Evolutionary conservation across 2,329 filamentous ascomycete genomes (phyloP).

Genomic region (Talaromyces amestolkiae): DNA sequence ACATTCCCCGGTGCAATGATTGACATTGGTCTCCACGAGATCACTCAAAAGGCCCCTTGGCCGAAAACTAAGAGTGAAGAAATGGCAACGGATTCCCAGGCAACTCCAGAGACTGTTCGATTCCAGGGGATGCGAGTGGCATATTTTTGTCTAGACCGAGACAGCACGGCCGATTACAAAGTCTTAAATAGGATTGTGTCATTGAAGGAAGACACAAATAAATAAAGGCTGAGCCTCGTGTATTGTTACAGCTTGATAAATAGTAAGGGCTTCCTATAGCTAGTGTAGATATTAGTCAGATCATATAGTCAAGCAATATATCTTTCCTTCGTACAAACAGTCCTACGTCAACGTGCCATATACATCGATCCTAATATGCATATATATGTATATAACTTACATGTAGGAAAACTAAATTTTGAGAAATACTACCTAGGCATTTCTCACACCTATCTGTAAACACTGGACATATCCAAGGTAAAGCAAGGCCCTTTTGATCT

Average conservation of each 20-base stretch:
- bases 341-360: no score
- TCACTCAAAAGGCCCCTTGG: constrained; percentile 73
- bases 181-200: constrained; percentile 90
- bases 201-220: constrained; percentile 63
- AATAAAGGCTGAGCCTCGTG: background rate
- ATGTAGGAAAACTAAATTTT: no score
- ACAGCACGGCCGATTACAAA: constrained; percentile 74
- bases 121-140: constrained; percentile 91
- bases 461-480: background rate
- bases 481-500: background rate
- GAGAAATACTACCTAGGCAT: no score
- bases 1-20: constrained; percentile 76
- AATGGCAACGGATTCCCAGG: background rate
- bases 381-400: no score
- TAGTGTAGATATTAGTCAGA: no score
- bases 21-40: constrained; percentile 78
- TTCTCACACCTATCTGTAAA: no score
- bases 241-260: no score
- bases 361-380: no score
- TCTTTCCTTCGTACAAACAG: no score
- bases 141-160: constrained; percentile 79
- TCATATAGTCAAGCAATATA: no score
- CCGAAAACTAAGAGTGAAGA: constrained; percentile 67
- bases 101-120: constrained; percentile 67
- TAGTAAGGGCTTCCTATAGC: no score